Base-by-base conservation (phyloP, 371 early-diverging fungal species). In the Saksenaea oblongispora region DNA sequence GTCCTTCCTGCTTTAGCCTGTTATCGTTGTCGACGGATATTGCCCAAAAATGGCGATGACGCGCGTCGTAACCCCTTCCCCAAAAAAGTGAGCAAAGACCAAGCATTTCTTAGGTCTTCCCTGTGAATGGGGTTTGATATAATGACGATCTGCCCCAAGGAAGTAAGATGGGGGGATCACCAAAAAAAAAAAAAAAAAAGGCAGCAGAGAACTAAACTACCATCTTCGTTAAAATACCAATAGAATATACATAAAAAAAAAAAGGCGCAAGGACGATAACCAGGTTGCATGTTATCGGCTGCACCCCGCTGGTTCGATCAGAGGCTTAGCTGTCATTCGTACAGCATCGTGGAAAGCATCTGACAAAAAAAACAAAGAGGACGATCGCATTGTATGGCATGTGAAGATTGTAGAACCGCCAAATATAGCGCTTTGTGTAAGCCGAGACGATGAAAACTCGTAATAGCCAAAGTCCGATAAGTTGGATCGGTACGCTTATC, bases 301-400 rank as follows among this genome's bases (percentile, higher is more conserved):
- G 17, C 26, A 22, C 22, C 51, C 51, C 51, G 51, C 17, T 47
- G 10, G 17, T 47, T 47, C 51, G 51, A 47, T 47, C 51, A 47
- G 51, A n/a, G 51, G 51, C 51, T 47, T 47, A 47, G 51, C 51
- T 47, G 51, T 47, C 51, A 47, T 47, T 47, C 22, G 24, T 47
- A 22, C 27, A 22, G 51, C 51, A 47, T 10, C n/a, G 22, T 10
- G 22, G 51, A 47, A 47, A 47, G 51, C 51, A 47, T 47, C 51
- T 47, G 51, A 47, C 51, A 47, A 47, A 47, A 31, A 47, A 22
- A 3, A 17, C n/a, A 22, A 22, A 3, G 51, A 22, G 51, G 51
- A 47, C 51, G 51, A 47, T 47, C 51, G n/a, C 51, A 10, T 22
- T 47, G 1, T 47, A n/a, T 47, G 51, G 10, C 51, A 47, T 47